phyloP scores from a whole-genome alignment of 495 filamentous ascomycete genomes.

The Tuber indicum region DNA sequence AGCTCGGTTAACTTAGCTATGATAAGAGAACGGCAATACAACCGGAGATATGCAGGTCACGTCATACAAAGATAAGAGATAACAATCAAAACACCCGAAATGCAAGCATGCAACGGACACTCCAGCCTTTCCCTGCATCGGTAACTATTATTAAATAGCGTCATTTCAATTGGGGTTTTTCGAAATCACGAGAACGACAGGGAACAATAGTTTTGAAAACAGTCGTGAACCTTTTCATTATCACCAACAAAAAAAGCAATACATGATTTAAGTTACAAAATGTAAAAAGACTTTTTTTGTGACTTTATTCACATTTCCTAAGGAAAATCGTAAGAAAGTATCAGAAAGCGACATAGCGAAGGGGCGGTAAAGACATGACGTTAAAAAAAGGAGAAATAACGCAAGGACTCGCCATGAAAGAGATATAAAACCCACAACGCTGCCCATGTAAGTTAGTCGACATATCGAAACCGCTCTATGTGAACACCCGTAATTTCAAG shows the following conservation, averaged over 20 bases:
- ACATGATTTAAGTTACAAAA: slow-evolving; percentile 4
- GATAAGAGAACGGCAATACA: neutral
- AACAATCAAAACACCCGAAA: neutral
- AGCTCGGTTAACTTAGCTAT: neutral
- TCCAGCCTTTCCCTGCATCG: neutral
- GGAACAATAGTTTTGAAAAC: neutral
- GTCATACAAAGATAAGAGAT: slow-evolving; percentile 1
- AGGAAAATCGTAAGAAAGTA: neutral
- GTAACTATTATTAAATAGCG: neutral
- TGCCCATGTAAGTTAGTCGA: neutral
- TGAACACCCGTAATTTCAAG: neutral
- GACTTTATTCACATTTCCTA: slow-evolving; percentile 3
- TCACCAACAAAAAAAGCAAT: slow-evolving; percentile 6
- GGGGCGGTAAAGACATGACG: neutral
- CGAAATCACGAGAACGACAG: neutral
- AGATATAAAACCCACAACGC: slow-evolving; percentile 1
- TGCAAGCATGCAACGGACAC: neutral
- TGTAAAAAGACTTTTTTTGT: slow-evolving; percentile 6
- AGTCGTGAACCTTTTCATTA: slow-evolving; percentile 3
- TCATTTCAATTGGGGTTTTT: neutral
- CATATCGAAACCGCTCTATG: slow-evolving; percentile 4
- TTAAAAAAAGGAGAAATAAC: neutral
- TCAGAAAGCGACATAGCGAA: neutral
- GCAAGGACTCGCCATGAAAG: neutral
- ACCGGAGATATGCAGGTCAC: neutral